These are phyloP conservation scores for Leucogyrophana mollusca DNA, from an alignment of 768 basidiomycete genomes.

Conservation along the genomic window DNA sequence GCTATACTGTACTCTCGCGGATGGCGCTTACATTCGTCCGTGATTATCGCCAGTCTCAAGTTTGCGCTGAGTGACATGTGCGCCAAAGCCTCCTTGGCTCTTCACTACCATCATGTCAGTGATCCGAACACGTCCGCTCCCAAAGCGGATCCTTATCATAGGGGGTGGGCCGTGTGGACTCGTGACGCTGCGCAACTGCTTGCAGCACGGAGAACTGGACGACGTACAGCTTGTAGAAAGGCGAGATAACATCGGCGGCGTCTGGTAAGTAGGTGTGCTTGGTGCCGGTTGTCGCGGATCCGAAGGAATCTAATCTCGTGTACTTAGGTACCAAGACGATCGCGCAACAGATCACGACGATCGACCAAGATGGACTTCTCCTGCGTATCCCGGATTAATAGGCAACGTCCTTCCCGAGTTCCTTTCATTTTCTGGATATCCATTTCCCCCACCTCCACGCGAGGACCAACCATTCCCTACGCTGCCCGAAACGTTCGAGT, in stretches of 20 bases:
- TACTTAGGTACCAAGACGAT: too few species aligned
- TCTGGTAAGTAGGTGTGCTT: slow-evolving; percentile 45
- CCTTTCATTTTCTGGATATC: slow-evolving; percentile 26
- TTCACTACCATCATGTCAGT: not conserved
- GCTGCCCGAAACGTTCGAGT: slow-evolving; percentile 24
- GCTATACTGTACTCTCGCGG: too few species aligned
- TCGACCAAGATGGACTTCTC: slow-evolving; percentile 38
- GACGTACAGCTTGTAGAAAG: slow-evolving; percentile 47
- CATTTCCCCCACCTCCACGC: slow-evolving; percentile 24
- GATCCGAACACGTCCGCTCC: slow-evolving; percentile 13
- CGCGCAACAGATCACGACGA: slow-evolving; percentile 3
- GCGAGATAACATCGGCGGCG: slow-evolving; percentile 45
- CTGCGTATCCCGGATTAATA: slow-evolving; percentile 46
- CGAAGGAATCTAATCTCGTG: too few species aligned
- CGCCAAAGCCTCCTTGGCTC: not conserved
- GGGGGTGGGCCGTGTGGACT: slow-evolving; percentile 50
- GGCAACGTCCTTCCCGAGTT: slow-evolving; percentile 50
- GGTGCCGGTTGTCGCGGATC: too few species aligned
- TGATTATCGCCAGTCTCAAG: not conserved
- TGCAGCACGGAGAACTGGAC: slow-evolving; percentile 39
- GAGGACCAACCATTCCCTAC: slow-evolving; percentile 28
- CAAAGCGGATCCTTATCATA: slow-evolving; percentile 39
- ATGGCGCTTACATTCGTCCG: too few species aligned
- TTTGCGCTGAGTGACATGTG: too few species aligned
- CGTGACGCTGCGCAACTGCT: slow-evolving; percentile 47